A percentile compares a stretch with the other conserved stretches of the same genome.
Conservation (phyloP, 768 basidiomycete species). For the Tephrocybe sp. region DNA sequence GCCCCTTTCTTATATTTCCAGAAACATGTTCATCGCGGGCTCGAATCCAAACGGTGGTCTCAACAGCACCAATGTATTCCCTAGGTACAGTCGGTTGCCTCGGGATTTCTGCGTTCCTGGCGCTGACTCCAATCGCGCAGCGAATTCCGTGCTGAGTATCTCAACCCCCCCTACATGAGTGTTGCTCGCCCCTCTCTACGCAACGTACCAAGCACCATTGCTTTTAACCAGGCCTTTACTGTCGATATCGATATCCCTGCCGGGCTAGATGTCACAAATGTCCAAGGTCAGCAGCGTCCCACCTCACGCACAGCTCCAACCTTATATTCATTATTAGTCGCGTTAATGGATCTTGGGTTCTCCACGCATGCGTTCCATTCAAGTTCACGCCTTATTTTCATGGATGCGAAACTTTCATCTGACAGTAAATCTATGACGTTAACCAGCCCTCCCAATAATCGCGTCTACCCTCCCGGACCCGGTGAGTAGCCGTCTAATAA, state of each 20-base stretch:
- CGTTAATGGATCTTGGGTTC: slow-evolving; percentile 39
- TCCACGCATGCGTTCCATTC: slow-evolving; percentile 40
- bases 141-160: slow-evolving; percentile 41
- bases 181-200: slow-evolving; percentile 30
- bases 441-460: slow-evolving; percentile 31
- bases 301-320: neutral
- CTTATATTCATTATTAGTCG: slow-evolving; percentile 21
- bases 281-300: slow-evolving; percentile 22
- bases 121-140: slow-evolving; percentile 11
- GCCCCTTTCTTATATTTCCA: slow-evolving; percentile 1
- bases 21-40: slow-evolving; percentile 32
- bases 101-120: slow-evolving; percentile 15
- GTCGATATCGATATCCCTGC: slow-evolving; percentile 30
- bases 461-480: slow-evolving; percentile 38
- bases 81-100: slow-evolving; percentile 10
- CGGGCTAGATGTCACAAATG: slow-evolving; percentile 19
- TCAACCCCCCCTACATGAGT: slow-evolving; percentile 41
- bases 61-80: slow-evolving; percentile 1
- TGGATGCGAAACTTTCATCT: slow-evolving; percentile 28
- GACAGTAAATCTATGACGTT: slow-evolving; percentile 31
- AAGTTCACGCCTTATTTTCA: slow-evolving; percentile 34
- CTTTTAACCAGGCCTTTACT: slow-evolving; percentile 33
- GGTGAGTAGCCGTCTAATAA: slow-evolving; percentile 21
- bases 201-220: slow-evolving; percentile 32
- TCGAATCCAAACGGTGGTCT: slow-evolving; percentile 40